A percentile compares a stretch with the other conserved stretches of the same genome.
Evolutionary conservation across 495 filamentous ascomycete genomes (phyloP).

Genomic region (Aspergillus biplanus): DNA sequence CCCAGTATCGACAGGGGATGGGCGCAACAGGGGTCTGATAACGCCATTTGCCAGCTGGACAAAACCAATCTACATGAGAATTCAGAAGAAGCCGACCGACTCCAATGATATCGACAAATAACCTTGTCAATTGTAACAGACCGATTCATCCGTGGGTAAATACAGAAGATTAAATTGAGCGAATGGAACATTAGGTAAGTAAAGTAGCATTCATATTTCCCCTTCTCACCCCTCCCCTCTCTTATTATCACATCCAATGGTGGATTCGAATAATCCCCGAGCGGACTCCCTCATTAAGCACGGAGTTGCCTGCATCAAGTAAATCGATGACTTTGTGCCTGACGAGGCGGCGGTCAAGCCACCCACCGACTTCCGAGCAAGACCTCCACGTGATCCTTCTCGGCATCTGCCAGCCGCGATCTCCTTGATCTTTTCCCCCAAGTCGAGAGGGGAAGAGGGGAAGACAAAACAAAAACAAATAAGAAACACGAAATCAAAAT

Average conservation of each 20-base stretch:
- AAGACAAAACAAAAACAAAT: conserved; percentile 5
- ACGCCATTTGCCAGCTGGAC: conserved; percentile 17
- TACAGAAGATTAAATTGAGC: neutral
- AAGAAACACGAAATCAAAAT: conserved; percentile 33
- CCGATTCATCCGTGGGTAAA: conserved; percentile 3
- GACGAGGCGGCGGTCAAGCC: conserved; percentile 1
- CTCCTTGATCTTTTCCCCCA: conserved; percentile 1
- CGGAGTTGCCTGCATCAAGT: neutral
- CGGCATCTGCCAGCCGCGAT: neutral
- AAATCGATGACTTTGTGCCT: neutral
- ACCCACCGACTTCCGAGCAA: neutral
- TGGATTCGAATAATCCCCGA: neutral
- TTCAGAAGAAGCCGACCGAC: neutral
- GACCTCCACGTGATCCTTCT: conserved; percentile 12
- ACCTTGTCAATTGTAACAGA: neutral
- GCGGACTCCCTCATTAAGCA: conserved; percentile 3
- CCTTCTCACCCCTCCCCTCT: neutral
- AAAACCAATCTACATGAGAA: conserved; percentile 16
- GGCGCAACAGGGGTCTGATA: conserved; percentile 17
- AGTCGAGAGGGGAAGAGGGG: neutral
- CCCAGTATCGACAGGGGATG: conserved; percentile 8
- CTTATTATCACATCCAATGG: neutral
- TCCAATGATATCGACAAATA: neutral
- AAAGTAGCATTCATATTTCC: neutral
- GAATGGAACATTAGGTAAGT: neutral